Evolutionary conservation across 371 early-diverging fungal genomes (phyloP).

Genomic region (Rhizopus sp.): DNA sequence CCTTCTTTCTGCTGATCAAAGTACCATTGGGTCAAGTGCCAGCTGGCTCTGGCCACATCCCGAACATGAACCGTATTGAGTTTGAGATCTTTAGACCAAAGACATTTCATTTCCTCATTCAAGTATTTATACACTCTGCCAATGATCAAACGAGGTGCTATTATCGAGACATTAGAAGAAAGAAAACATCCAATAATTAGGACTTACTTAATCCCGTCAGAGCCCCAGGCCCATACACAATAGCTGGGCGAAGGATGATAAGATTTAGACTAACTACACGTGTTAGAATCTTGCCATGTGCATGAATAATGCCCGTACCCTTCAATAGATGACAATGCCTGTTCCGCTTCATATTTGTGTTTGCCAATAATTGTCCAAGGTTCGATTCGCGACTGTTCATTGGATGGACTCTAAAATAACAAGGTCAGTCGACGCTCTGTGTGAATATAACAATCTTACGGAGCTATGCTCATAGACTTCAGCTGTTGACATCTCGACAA

Average conservation of each 20-base stretch:
- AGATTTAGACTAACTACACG: slow-evolving; percentile 60
- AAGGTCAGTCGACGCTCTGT: not conserved
- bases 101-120: slow-evolving; percentile 84
- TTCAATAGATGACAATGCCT: slow-evolving; percentile 65
- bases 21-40: slow-evolving; percentile 70
- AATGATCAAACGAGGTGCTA: slow-evolving; percentile 89
- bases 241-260: slow-evolving; percentile 87
- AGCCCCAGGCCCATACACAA: slow-evolving; percentile 88
- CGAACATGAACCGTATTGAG: slow-evolving; percentile 92
- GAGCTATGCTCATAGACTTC: slow-evolving; percentile 84
- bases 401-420: slow-evolving; percentile 61
- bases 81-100: slow-evolving; percentile 89
- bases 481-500: slow-evolving; percentile 85
- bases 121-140: slow-evolving; percentile 86
- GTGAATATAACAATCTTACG: slow-evolving; percentile 37
- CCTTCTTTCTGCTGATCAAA: slow-evolving; percentile 21
- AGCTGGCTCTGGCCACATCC: slow-evolving; percentile 82
- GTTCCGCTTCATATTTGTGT: slow-evolving; percentile 81
- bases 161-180: not conserved
- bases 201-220: slow-evolving; percentile 70
- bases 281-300: not conserved
- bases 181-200: not conserved
- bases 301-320: slow-evolving; percentile 26
- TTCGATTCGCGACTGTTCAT: slow-evolving; percentile 72
- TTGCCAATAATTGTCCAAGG: slow-evolving; percentile 86